Evolutionary conservation across 768 basidiomycete genomes (phyloP).

Genomic region (Podaxis sp.): DNA sequence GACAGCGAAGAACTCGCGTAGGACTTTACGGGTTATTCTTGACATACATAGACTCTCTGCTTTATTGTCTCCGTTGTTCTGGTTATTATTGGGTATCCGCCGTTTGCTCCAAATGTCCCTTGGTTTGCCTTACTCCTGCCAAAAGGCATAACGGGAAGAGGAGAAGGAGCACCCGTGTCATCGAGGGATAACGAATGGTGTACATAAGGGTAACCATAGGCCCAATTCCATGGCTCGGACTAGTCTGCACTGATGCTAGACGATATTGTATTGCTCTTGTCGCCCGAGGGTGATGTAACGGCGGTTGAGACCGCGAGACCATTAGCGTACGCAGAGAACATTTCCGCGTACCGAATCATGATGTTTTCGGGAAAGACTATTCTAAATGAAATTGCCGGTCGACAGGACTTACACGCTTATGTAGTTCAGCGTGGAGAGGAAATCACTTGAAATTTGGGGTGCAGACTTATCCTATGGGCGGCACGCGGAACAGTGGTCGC

Average conservation of each 20-base stretch:
- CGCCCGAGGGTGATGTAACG: neutral
- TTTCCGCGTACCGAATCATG: neutral
- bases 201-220: neutral
- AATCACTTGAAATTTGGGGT: slow-evolving; percentile 2
- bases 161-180: neutral
- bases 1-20: slow-evolving; percentile 11
- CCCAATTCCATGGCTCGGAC: neutral
- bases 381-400: neutral
- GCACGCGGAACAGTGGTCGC: neutral
- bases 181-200: neutral
- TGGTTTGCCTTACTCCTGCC: neutral
- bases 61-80: slow-evolving; percentile 12
- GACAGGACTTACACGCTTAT: neutral
- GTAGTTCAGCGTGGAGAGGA: neutral
- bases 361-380: neutral
- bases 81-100: slow-evolving; percentile 13
- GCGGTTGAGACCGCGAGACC: neutral
- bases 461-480: neutral
- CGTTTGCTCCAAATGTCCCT: slow-evolving; percentile 9
- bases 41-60: neutral
- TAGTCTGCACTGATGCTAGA: neutral
- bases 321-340: neutral
- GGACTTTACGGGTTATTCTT: neutral
- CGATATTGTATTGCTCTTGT: neutral
- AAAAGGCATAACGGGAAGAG: slow-evolving; percentile 5